A percentile compares a stretch with the other conserved stretches of the same genome.
phyloP scores from a whole-genome alignment of 306 rosid species.

The Prinsepia uniflora region DNA sequence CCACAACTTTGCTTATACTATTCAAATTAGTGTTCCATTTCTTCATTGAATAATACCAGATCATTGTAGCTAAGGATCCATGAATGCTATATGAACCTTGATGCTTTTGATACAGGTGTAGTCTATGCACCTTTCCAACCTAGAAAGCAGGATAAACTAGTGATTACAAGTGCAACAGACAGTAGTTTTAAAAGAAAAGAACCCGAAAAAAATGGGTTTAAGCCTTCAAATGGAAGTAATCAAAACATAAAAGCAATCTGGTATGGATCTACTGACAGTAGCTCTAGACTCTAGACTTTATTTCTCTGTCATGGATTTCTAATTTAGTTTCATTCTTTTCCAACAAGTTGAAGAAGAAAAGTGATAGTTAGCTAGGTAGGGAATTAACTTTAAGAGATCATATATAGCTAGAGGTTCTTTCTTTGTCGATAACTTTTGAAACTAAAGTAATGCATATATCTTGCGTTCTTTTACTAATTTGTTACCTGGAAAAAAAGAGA shows the following conservation, averaged over 20 bases:
- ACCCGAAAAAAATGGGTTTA: constrained; percentile 14
- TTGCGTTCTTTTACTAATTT: not conserved
- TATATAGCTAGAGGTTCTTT: not conserved
- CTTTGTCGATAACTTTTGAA: not conserved
- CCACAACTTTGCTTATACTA: not conserved
- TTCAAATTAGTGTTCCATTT: constrained; percentile 5
- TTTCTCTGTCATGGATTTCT: not conserved
- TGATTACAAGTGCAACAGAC: not conserved
- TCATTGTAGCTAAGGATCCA: not conserved
- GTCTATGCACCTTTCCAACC: constrained; percentile 2
- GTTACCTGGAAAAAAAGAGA: constrained; percentile 2
- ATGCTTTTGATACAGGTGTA: constrained; percentile 1
- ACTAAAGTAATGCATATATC: constrained; percentile 3
- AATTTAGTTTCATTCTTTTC: not conserved
- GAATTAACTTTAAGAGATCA: not conserved
- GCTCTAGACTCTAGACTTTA: not conserved
- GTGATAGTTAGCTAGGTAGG: not conserved
- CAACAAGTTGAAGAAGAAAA: not conserved
- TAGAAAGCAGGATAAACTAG: constrained; percentile 11
- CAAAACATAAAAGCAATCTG: not conserved
- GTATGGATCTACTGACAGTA: too few relatives aligned
- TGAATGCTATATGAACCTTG: constrained; percentile 1
- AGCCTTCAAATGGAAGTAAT: constrained; percentile 3
- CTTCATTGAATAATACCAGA: constrained; percentile 7
- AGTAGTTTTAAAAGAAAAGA: not conserved